Evolutionary conservation across 78 protist species (phyloP), one percentile per base, ranked within the genome.

Genomic region (Corallochytrium limacisporum): DNA sequence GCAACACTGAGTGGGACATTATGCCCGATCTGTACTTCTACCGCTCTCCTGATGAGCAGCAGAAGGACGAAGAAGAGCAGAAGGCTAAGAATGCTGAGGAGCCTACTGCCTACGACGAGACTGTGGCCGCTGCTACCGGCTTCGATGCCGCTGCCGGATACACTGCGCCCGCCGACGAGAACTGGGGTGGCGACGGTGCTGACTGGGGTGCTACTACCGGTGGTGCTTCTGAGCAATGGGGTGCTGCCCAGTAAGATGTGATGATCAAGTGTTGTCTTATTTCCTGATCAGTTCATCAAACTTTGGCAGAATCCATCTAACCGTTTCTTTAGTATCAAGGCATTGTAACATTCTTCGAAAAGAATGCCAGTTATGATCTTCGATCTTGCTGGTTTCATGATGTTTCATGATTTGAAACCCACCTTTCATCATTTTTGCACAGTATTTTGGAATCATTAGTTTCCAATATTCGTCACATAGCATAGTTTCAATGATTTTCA

Each of bases 21-120:
- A 89, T 86, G 79, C 75, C 71, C 65, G 98, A 93, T 72, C 79
- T 93, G 65, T 93, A 88, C 93, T 69, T 93, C 87, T 83, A 84
- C 86, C 89, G 93, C 56, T 92, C 84, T 56, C 86, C 87, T 7
- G 94, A 85, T 40, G 95, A 82, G 69, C 68, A 20, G 22, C 77
- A 78, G 74, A 69, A 86, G 77, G 69, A 77, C 47, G 81, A 75
- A 20, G 79, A 74, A 0, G 86, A n/a, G n/a, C n/a, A 77, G 26
- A 61, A 6, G 3, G 61, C 40, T 16, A 72, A 66, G 44, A 38
- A 20, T 24, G 53, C 55, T 15, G n/a, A 18, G 8, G 42, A 38
- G 55, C 15, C 16, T 8, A 31, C 32, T 0, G 69, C 57, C 33
- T 31, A 18, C 29, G 29, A 28, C 16, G 66, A 20, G 38, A 16